Evolutionary conservation across 768 basidiomycete genomes (phyloP).

Genomic region (Tricholoma sp.): DNA sequence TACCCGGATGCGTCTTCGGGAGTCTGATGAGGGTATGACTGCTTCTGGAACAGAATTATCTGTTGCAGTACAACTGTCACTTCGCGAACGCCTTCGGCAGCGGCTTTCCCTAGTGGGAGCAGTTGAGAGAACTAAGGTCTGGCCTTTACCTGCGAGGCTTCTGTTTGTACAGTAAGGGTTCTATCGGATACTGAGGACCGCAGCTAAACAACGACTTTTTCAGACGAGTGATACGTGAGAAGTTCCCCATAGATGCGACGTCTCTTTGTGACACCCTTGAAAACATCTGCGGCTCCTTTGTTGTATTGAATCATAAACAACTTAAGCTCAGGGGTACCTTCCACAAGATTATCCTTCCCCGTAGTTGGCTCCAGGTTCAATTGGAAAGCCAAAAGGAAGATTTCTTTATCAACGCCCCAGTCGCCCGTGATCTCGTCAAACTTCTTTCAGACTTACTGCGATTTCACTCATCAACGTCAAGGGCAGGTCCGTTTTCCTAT

Average conservation of each 20-base stretch:
- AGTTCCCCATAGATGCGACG: conserved; percentile 36
- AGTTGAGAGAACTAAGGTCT: neutral
- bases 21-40: neutral
- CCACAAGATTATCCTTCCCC: conserved; percentile 47
- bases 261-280: conserved; percentile 51
- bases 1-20: neutral
- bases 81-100: neutral
- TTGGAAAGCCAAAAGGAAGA: conserved; percentile 9
- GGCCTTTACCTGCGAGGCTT: conserved; percentile 30
- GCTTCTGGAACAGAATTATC: neutral
- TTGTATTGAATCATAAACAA: conserved; percentile 21
- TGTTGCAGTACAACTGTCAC: neutral
- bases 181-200: neutral
- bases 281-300: conserved; percentile 31
- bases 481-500: conserved; percentile 16
- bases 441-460: conserved; percentile 21
- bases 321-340: conserved; percentile 18
- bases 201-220: neutral
- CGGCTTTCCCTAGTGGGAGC: neutral
- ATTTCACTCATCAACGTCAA: conserved; percentile 20
- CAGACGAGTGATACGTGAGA: conserved; percentile 38
- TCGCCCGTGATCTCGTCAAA: conserved; percentile 9
- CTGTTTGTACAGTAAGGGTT: conserved; percentile 34
- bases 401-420: neutral
- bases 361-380: conserved; percentile 39